These are phyloP conservation scores for Rosa lucieae DNA, from an alignment of 306 rosid species.

Conservation along the genomic window DNA sequence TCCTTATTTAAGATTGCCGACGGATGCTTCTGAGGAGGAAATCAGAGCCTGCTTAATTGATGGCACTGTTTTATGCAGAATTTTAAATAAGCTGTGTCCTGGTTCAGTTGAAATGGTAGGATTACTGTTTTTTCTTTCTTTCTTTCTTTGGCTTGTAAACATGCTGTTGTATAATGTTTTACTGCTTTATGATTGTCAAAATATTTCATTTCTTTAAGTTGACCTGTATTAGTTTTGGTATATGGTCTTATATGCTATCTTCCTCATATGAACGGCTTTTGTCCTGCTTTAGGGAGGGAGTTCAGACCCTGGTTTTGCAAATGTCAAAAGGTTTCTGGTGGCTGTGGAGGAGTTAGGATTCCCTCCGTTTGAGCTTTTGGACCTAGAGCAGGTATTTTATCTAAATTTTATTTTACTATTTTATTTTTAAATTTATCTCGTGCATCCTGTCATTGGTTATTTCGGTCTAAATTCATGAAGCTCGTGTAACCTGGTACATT, in stretches of 20 bases:
- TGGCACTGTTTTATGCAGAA: constrained; percentile 74
- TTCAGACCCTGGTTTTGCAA: constrained; percentile 35
- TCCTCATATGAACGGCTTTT: constrained; percentile 17
- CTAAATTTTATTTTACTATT: constrained; percentile 15
- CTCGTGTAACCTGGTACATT: neutral
- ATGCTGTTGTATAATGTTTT: neutral
- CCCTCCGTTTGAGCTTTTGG: constrained; percentile 69
- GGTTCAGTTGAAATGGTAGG: constrained; percentile 61
- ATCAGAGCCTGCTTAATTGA: constrained; percentile 66
- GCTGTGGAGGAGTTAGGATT: constrained; percentile 81
- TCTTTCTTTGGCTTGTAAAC: neutral
- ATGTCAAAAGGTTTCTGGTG: constrained; percentile 61
- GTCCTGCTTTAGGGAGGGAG: constrained; percentile 51
- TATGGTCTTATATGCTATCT: constrained; percentile 1
- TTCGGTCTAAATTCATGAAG: neutral
- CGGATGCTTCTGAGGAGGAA: constrained; percentile 76
- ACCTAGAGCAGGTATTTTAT: constrained; percentile 73
- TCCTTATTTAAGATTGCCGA: constrained; percentile 67
- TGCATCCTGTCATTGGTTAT: neutral
- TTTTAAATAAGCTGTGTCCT: constrained; percentile 69
- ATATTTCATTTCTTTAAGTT: neutral
- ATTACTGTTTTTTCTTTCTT: constrained; percentile 5
- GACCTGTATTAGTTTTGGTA: constrained; percentile 6
- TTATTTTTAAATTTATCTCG: neutral
- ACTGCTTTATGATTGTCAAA: neutral